Conservation (phyloP, 305 asterid species). For the Fraxinus angustifolia region DNA sequence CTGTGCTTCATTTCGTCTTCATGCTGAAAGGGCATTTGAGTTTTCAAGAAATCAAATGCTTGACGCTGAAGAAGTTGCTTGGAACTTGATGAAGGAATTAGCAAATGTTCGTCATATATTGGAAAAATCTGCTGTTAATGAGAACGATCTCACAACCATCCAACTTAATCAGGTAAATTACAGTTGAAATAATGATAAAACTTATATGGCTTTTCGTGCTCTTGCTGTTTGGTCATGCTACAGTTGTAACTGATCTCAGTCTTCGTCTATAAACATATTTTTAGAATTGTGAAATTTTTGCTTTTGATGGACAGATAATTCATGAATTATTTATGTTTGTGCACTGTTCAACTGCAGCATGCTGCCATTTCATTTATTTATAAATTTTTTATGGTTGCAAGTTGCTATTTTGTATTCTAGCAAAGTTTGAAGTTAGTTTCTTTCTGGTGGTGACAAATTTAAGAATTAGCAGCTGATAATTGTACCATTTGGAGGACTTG, state of each 20-base stretch:
- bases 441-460: background rate
- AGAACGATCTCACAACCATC: constrained; percentile 23
- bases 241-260: background rate
- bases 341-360: background rate
- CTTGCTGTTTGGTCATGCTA: constrained; percentile 11
- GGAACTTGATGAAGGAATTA: constrained; percentile 56
- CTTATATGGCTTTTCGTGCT: constrained; percentile 1
- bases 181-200: constrained; percentile 4
- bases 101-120: constrained; percentile 50
- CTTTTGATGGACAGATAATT: background rate
- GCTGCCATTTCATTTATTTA: background rate
- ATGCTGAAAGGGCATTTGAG: constrained; percentile 77
- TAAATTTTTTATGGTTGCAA: background rate
- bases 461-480: background rate
- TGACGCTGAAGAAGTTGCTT: constrained; percentile 71
- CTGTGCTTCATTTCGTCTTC: constrained; percentile 79
- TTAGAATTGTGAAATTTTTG: constrained; percentile 3
- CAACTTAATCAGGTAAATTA: constrained; percentile 42
- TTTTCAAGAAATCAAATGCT: constrained; percentile 78
- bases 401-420: background rate
- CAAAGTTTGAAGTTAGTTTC: background rate
- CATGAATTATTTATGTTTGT: background rate
- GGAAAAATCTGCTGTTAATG: constrained; percentile 37
- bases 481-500: background rate
- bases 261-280: background rate